These are phyloP conservation scores for Botrytis fabae DNA, from an alignment of 2,329 filamentous ascomycete genomes.

Conservation along the genomic window DNA sequence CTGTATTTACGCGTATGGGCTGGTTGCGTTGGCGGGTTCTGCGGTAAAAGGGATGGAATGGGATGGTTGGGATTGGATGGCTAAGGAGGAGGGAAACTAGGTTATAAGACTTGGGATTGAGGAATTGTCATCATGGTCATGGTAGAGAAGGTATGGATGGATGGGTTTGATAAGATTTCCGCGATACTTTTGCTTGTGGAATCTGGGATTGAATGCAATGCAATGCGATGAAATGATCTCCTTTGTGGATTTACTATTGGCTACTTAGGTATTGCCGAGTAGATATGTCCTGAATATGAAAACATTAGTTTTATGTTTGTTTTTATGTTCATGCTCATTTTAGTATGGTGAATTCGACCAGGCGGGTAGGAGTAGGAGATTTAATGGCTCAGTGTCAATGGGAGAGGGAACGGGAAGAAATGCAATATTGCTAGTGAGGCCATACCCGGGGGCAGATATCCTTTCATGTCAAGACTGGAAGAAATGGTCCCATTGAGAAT, in stretches of 20 bases:
- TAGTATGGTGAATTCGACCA: not conserved
- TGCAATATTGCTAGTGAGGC: not conserved
- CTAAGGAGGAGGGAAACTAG: not conserved
- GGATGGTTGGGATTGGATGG: not conserved
- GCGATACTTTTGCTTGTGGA: not conserved
- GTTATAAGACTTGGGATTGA: slow-evolving; percentile 4
- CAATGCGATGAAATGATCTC: slow-evolving; percentile 4
- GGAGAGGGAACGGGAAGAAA: not conserved
- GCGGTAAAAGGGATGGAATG: not conserved
- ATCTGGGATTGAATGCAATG: slow-evolving; percentile 7
- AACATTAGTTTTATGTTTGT: slow-evolving; percentile 1
- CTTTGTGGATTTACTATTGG: not conserved
- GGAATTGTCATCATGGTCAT: not conserved
- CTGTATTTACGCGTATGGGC: slow-evolving; percentile 1
- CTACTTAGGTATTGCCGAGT: slow-evolving; percentile 1
- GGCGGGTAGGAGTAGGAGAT: not conserved
- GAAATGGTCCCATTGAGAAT: not conserved
- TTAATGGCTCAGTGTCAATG: not conserved
- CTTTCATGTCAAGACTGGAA: not conserved
- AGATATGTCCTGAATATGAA: slow-evolving; percentile 12
- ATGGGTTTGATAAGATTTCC: not conserved
- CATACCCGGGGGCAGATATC: not conserved
- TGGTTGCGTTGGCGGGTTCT: not conserved
- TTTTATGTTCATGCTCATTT: not conserved
- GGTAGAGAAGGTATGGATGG: not conserved